A percentile compares a stretch with the other conserved stretches of the same genome.
Conservation (phyloP, 2,329 filamentous ascomycete genomes). For the Xylariaceae sp. region DNA sequence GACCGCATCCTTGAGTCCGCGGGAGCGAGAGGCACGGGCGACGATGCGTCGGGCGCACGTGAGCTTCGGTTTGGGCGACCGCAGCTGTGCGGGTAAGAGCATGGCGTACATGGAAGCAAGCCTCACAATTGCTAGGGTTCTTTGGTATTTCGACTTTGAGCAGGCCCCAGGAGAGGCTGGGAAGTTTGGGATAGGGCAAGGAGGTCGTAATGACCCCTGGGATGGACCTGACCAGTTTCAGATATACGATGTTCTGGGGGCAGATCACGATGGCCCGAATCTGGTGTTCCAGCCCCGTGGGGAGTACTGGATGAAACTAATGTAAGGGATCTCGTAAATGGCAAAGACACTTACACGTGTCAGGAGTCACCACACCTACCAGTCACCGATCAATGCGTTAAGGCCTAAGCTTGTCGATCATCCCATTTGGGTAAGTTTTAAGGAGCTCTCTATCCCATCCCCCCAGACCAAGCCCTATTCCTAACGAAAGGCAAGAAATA, state of each 20-base stretch:
- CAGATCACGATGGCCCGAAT: slow-evolving; percentile 8
- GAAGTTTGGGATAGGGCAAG: background rate
- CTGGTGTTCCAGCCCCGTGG: slow-evolving; percentile 1
- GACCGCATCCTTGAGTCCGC: background rate
- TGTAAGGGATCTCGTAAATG: too few relatives aligned
- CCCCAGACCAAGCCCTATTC: too few relatives aligned
- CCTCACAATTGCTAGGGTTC: background rate
- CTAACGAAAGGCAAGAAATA: too few relatives aligned
- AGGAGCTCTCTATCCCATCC: too few relatives aligned
- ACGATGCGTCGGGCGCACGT: slow-evolving; percentile 1
- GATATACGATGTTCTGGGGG: background rate
- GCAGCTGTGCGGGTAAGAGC: background rate
- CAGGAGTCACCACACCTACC: too few relatives aligned
- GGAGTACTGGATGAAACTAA: too few relatives aligned
- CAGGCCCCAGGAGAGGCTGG: slow-evolving; percentile 1
- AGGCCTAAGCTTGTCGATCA: too few relatives aligned
- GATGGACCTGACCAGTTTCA: slow-evolving; percentile 5
- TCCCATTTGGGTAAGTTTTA: too few relatives aligned
- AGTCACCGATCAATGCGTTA: too few relatives aligned
- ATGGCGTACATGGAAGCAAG: slow-evolving; percentile 1
- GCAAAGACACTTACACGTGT: too few relatives aligned
- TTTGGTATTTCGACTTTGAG: slow-evolving; percentile 10
- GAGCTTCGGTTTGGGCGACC: background rate
- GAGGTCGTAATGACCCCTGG: background rate
- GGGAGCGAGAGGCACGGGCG: background rate